Evolutionary conservation across 441 rosid species (phyloP).

Genomic region (Lepidium campestre): DNA sequence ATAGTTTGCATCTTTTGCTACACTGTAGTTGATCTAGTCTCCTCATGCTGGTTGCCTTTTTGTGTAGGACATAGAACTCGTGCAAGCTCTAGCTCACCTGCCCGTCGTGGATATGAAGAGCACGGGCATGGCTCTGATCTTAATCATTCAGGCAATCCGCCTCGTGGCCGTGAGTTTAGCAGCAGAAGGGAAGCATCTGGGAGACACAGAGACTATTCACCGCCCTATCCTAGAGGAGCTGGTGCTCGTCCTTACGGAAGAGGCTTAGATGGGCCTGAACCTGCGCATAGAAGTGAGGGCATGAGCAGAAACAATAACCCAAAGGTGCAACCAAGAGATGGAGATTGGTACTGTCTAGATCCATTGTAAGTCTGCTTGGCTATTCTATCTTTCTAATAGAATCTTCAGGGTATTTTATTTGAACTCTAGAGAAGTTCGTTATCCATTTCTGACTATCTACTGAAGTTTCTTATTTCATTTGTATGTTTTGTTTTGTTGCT

Average conservation of each 20-base stretch:
- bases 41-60: conserved; percentile 20
- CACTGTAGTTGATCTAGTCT: conserved; percentile 6
- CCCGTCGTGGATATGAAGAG: conserved; percentile 49
- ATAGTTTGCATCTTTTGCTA: not conserved
- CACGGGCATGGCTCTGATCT: conserved; percentile 48
- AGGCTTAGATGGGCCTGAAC: conserved; percentile 58
- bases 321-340: conserved; percentile 85
- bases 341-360: conserved; percentile 81
- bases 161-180: conserved; percentile 50
- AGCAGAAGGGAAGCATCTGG: conserved; percentile 52
- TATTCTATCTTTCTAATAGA: not conserved
- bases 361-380: conserved; percentile 47
- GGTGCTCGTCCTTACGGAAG: conserved; percentile 61
- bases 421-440: not conserved
- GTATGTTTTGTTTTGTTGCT: not conserved
- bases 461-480: not conserved
- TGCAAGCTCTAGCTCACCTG: conserved; percentile 76
- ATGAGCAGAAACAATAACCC: conserved; percentile 47
- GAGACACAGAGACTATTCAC: conserved; percentile 65
- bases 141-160: conserved; percentile 47
- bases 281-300: conserved; percentile 58
- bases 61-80: conserved; percentile 69
- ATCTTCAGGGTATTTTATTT: not conserved
- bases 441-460: not conserved
- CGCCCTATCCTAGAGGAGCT: conserved; percentile 52